Evolutionary conservation across 176 grass and related monocot species (phyloP).

Genomic region (Hordeum vulgare): MorexV3_pseudomolecules_assembly NC_058520.1:488042546-488043045

Average conservation of each 20-base stretch:
- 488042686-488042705: not conserved
- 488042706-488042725: not conserved
- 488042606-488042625: not conserved
- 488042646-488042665: not conserved
- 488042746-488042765: not conserved
- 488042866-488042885: conserved; percentile 84
- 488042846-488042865: conserved; percentile 84
- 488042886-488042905: conserved; percentile 69
- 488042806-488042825: not conserved
- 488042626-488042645: not conserved
- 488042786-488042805: not conserved
- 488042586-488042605: not conserved
- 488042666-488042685: not conserved
- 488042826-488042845: not conserved
- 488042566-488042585: not conserved
- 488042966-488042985: conserved; percentile 35
- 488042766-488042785: too few species aligned
- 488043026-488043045: not conserved
- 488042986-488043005: not conserved
- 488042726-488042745: not conserved
- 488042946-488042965: conserved; percentile 42
- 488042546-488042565: not conserved
- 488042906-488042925: conserved; percentile 88
- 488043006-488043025: not conserved
- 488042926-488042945: conserved; percentile 46